Conservation (phyloP, 2,329 filamentous ascomycete genomes). For the Aspergillus caelatus region DNA sequence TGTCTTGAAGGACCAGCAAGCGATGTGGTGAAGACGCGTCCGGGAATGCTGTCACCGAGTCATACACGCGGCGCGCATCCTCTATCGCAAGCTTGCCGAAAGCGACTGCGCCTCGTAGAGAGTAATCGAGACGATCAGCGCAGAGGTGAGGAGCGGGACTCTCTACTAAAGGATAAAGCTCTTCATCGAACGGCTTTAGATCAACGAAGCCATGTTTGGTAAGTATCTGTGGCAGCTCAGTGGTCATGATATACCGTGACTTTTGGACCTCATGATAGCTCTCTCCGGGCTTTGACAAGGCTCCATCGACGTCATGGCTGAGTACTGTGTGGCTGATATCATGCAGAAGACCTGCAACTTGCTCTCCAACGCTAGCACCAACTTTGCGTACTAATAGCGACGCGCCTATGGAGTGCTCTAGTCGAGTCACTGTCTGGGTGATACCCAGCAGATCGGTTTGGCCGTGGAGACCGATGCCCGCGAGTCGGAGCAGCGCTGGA, state of each 20-base stretch:
- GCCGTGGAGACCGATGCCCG: slow-evolving; percentile 42
- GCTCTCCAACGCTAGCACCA: slow-evolving; percentile 39
- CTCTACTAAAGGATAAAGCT: slow-evolving; percentile 44
- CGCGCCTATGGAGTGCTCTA: slow-evolving; percentile 46
- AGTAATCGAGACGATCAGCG: slow-evolving; percentile 46
- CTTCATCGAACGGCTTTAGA: slow-evolving; percentile 38
- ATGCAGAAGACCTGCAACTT: slow-evolving; percentile 44
- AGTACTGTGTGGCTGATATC: slow-evolving; percentile 45
- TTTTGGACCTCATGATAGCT: slow-evolving; percentile 49
- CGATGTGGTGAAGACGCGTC: slow-evolving; percentile 25
- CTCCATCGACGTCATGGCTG: slow-evolving; percentile 46
- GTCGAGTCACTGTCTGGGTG: slow-evolving; percentile 39
- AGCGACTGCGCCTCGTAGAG: slow-evolving; percentile 39
- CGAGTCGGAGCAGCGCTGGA: slow-evolving; percentile 36
- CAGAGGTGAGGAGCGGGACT: slow-evolving; percentile 42
- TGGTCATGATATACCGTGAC: slow-evolving; percentile 37
- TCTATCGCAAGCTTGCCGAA: slow-evolving; percentile 35
- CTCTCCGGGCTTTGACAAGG: slow-evolving; percentile 38
- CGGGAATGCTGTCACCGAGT: slow-evolving; percentile 34
- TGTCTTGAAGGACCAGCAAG: slow-evolving; percentile 36
- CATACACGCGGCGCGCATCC: slow-evolving; percentile 31
- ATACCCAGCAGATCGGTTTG: slow-evolving; percentile 40
- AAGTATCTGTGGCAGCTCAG: slow-evolving; percentile 38
- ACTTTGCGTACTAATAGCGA: slow-evolving; percentile 43
- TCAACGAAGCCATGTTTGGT: slow-evolving; percentile 33